Conservation (phyloP, 805 yeast genomes). For the Saturnispora serradocipensis region DNA sequence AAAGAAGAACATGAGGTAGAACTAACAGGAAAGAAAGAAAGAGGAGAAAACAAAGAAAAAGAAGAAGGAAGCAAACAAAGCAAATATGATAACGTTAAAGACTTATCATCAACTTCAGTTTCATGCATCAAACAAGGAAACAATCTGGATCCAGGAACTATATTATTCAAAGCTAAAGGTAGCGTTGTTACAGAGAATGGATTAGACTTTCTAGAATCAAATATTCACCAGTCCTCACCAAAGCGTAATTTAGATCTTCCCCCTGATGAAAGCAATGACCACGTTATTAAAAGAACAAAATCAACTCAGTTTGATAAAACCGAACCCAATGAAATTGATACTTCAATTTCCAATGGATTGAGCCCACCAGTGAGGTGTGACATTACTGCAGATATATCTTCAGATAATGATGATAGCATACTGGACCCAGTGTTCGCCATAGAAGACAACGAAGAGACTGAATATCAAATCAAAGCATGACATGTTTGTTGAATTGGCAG, state of each 20-base stretch:
- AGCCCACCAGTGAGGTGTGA: not conserved
- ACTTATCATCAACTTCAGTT: not conserved
- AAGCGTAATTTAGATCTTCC: not conserved
- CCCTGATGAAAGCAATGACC: not conserved
- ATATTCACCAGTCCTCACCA: conserved; percentile 5
- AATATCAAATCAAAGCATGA: not conserved
- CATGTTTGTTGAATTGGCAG: not conserved
- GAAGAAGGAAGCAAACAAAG: not conserved
- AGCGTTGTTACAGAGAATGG: conserved; percentile 3
- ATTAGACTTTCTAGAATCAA: not conserved
- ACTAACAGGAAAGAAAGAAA: not conserved
- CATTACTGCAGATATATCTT: not conserved
- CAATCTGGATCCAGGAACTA: not conserved
- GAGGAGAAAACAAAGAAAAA: not conserved
- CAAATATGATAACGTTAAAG: not conserved
- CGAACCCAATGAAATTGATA: not conserved
- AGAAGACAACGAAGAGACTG: not conserved
- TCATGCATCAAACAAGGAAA: not conserved
- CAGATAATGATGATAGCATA: not conserved
- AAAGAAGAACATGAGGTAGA: not conserved
- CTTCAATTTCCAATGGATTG: not conserved
- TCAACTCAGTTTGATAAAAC: not conserved
- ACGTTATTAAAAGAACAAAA: conserved; percentile 3
- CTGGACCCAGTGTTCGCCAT: not conserved
- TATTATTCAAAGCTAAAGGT: conserved; percentile 4